Evolutionary conservation across 2,329 filamentous ascomycete species (phyloP).

Genomic region (Aureobasidium sp.): DNA sequence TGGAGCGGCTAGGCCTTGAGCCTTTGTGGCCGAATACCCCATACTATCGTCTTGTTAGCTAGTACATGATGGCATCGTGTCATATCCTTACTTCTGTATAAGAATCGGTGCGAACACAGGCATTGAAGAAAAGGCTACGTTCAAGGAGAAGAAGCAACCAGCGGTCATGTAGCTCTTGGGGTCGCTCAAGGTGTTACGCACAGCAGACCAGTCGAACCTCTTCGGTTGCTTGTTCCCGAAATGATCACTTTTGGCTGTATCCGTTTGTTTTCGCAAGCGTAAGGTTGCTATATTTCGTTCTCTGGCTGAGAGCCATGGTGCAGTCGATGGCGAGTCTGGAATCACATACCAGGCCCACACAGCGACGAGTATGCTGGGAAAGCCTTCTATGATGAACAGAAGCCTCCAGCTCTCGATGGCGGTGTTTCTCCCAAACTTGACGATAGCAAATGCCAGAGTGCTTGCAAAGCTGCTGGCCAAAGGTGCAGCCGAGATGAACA

Average conservation of each 20-base stretch:
- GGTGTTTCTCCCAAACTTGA: conserved; percentile 56
- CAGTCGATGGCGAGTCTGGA: conserved; percentile 60
- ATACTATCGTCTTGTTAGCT: conserved; percentile 39
- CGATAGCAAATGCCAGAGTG: conserved; percentile 70
- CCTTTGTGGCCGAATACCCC: conserved; percentile 60
- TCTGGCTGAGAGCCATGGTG: conserved; percentile 36
- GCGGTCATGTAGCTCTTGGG: conserved; percentile 69
- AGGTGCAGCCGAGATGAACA: conserved; percentile 72
- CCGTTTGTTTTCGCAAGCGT: conserved; percentile 54
- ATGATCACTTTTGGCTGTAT: background rate
- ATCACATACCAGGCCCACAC: conserved; percentile 62
- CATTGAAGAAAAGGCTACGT: conserved; percentile 81
- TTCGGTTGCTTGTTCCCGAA: conserved; percentile 21
- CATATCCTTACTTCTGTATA: conserved; percentile 48
- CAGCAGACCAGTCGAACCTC: conserved; percentile 48
- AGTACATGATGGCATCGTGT: background rate
- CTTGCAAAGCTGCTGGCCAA: conserved; percentile 64
- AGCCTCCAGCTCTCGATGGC: conserved; percentile 80
- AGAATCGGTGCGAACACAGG: conserved; percentile 63
- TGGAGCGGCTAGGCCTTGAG: conserved; percentile 74
- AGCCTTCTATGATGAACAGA: conserved; percentile 76
- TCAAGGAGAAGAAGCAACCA: conserved; percentile 77
- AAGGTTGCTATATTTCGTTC: conserved; percentile 60
- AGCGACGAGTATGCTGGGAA: conserved; percentile 70
- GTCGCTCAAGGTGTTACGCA: conserved; percentile 54